phyloP scores from a whole-genome alignment of 2,329 filamentous ascomycete species.

The Trichoderma gracile region DNA sequence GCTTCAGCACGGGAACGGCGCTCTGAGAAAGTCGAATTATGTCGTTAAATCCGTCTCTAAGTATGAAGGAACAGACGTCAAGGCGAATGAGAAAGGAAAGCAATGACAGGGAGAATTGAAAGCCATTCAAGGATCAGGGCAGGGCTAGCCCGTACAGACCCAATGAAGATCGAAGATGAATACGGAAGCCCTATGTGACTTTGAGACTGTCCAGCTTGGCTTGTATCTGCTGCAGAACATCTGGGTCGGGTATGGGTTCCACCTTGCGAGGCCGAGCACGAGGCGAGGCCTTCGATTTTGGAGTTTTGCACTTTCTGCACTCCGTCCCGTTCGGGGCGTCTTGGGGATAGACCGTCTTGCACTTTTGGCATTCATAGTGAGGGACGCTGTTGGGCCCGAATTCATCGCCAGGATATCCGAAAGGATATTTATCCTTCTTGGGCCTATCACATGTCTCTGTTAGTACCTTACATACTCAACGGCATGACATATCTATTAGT shows the following conservation, averaged over 20 bases:
- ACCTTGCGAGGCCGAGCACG: conserved; percentile 60
- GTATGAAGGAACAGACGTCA: background rate
- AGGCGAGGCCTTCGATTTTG: conserved; percentile 60
- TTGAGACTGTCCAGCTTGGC: conserved; percentile 52
- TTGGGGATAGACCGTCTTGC: conserved; percentile 58
- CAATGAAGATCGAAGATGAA: background rate
- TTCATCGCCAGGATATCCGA: conserved; percentile 68
- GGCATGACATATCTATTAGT: background rate
- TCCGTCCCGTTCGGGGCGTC: conserved; percentile 52
- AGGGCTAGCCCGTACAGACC: background rate
- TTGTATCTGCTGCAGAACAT: conserved; percentile 59
- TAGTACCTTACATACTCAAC: background rate
- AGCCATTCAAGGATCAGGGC: conserved; percentile 1
- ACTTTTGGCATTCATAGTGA: conserved; percentile 63
- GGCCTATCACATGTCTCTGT: conserved; percentile 45
- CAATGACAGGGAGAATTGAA: background rate
- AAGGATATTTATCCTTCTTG: conserved; percentile 68
- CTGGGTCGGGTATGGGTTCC: conserved; percentile 62
- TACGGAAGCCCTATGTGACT: conserved; percentile 33
- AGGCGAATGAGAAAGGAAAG: conserved; percentile 6
- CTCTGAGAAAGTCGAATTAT: conserved; percentile 6
- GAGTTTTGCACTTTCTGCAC: conserved; percentile 62
- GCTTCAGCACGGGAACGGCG: conserved; percentile 4
- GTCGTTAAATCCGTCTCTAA: conserved; percentile 15
- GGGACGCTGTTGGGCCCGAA: conserved; percentile 54